Base-by-base conservation (phyloP, 225 moss, liverwort and hornwort genomes). In the Lunularia cruciata region DNA sequence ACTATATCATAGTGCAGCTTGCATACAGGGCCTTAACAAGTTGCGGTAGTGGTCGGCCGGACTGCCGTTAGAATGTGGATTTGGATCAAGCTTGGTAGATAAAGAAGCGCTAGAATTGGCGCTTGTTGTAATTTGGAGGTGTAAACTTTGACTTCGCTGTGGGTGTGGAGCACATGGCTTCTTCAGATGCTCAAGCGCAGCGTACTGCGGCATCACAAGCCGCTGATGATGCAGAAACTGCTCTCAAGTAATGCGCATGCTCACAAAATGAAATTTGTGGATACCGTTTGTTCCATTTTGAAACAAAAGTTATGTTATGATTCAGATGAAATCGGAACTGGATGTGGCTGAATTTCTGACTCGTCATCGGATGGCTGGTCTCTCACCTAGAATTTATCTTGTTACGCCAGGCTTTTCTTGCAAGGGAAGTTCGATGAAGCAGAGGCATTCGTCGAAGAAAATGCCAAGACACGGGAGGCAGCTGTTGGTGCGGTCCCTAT, bases 351-450 rank as follows among this genome's bases (percentile, higher is more conserved):
- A 61, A 26, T 12, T 25, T 39, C 25, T 61, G 61, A 61, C 25
- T 26, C 39, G 36, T 23, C 23, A 40, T 3, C 11, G 23, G 2
- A 61, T 40, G 40, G n/a, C n/a, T n/a, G n/a, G n/a, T n/a, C n/a
- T n/a, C n/a, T n/a, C n/a, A n/a, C n/a, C 11, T 34, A 40, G 13
- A 40, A 6, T 13, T 40, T 40, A 40, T 13, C 13, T 30, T 15
- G 43, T 45, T 3, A 27, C 5, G 22, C 30, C 77, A 94, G 94
- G 73, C 81, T 95, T 23, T 92, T 95, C 83, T 77, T 95, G 53
- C 92, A 77, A 75, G 92, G 95, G 12, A 90, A 86, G 69, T 95
- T 92, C 33, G 92, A 95, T 76, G 95, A 95, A 77, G 92, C 90
- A 22, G 95, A 92, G 80, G 75, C 84, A 13, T 88, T 87, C 33